phyloP scores from a whole-genome alignment of 1,284 basidiomycete species.

The Hymenochaete sp. region DNA sequence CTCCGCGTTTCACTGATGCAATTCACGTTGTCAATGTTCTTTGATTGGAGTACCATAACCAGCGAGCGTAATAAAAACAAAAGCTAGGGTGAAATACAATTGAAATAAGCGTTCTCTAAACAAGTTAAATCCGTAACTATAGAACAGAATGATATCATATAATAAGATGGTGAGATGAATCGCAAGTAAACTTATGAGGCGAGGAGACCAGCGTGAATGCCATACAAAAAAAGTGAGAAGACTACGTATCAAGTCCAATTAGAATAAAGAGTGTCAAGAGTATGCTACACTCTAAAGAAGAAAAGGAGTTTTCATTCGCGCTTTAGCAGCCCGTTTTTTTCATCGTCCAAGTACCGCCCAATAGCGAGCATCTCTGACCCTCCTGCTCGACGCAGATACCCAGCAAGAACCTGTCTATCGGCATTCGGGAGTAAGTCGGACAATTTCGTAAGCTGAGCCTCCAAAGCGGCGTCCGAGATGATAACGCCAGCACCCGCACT shows the following conservation, averaged over 20 bases:
- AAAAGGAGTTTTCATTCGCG: constrained; percentile 4
- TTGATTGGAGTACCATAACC: too few species aligned
- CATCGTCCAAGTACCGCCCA: constrained; percentile 81
- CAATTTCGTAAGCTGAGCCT: constrained; percentile 61
- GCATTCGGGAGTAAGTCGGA: constrained; percentile 70
- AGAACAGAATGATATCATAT: too few species aligned
- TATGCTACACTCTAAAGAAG: neutral
- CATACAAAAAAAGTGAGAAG: neutral
- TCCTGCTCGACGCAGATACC: constrained; percentile 61
- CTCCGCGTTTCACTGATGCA: too few species aligned
- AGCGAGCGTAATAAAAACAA: too few species aligned
- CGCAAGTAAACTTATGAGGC: neutral
- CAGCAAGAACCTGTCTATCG: constrained; percentile 57
- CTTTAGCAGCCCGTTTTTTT: constrained; percentile 53
- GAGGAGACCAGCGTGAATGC: neutral
- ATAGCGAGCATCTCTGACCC: constrained; percentile 77
- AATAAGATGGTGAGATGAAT: neutral
- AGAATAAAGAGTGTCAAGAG: neutral
- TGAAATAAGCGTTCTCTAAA: too few species aligned
- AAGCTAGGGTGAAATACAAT: too few species aligned
- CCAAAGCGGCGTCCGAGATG: neutral
- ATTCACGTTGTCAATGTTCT: too few species aligned
- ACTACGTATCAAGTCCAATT: neutral
- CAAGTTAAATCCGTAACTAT: too few species aligned
- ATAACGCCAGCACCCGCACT: neutral